Evolutionary conservation across 495 filamentous ascomycete species (phyloP).

Genomic region (Tuber microsphaerosporum): DNA sequence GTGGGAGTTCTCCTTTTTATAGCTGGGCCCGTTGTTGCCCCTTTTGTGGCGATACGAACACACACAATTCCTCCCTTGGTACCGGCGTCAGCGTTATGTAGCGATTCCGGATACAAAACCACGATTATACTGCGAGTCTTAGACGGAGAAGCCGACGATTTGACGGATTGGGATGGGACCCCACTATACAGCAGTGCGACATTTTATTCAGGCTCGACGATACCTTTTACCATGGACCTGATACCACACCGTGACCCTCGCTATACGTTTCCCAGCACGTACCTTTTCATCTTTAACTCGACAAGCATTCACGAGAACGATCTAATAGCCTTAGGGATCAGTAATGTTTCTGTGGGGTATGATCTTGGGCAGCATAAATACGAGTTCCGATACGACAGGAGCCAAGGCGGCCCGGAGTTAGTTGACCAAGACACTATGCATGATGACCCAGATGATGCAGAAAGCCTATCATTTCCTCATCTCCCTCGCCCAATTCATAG

Average conservation of each 20-base stretch:
- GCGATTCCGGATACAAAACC: neutral
- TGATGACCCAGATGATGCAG: neutral
- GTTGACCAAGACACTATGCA: neutral
- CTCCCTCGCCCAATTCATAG: neutral
- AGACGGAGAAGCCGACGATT: neutral
- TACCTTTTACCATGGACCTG: neutral
- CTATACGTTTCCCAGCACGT: neutral
- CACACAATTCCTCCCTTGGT: neutral
- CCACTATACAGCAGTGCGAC: neutral
- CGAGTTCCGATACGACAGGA: neutral
- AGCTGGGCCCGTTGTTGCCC: neutral
- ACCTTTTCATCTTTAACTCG: neutral
- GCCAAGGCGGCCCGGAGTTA: neutral
- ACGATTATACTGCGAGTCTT: neutral
- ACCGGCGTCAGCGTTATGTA: neutral
- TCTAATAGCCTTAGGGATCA: neutral
- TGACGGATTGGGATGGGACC: neutral
- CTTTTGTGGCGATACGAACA: neutral
- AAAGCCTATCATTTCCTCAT: neutral
- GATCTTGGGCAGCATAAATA: neutral
- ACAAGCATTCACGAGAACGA: neutral
- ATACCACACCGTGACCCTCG: neutral
- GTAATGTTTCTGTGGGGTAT: neutral
- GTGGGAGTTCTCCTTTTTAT: neutral
- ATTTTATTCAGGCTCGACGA: neutral